Percentiles rank a stretch among this genome's conserved stretches.
Evolutionary conservation across 495 filamentous ascomycete species (phyloP).

Genomic region (Tuber indicum): DNA sequence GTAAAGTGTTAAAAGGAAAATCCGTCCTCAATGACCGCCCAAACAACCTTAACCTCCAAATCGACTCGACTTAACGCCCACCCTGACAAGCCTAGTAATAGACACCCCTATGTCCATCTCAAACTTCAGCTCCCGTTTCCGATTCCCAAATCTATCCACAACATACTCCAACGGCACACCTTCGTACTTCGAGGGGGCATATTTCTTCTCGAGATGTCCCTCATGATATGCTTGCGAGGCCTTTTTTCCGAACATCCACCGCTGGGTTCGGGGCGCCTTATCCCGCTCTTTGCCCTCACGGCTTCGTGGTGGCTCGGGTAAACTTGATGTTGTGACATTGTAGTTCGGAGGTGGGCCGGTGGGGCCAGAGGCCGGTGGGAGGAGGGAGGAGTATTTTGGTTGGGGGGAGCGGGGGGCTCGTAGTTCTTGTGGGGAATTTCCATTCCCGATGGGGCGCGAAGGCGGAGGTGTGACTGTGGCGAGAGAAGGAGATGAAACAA

Average conservation of each 20-base stretch:
- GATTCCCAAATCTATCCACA: constrained; percentile 26
- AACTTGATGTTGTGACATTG: constrained; percentile 10
- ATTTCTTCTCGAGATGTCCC: background rate
- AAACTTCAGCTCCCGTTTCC: constrained; percentile 16
- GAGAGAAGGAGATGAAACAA: background rate
- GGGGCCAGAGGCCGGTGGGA: background rate
- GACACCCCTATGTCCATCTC: background rate
- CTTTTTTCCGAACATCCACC: background rate
- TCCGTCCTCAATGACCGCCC: background rate
- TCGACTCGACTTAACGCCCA: background rate
- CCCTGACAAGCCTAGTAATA: background rate
- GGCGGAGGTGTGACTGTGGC: background rate
- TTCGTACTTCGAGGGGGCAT: constrained; percentile 11
- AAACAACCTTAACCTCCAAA: background rate
- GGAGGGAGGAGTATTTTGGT: constrained; percentile 21
- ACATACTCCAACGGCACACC: constrained; percentile 24
- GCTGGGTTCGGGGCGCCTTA: background rate
- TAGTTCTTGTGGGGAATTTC: background rate
- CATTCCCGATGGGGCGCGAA: background rate
- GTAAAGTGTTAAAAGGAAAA: background rate
- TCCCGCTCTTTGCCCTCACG: background rate
- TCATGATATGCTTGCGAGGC: background rate
- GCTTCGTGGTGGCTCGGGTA: constrained; percentile 6
- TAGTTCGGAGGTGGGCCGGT: constrained; percentile 20
- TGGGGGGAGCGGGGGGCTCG: background rate